Base-by-base conservation (phyloP, 140 eudicot genomes). In the Cichorium intybus region DNA sequence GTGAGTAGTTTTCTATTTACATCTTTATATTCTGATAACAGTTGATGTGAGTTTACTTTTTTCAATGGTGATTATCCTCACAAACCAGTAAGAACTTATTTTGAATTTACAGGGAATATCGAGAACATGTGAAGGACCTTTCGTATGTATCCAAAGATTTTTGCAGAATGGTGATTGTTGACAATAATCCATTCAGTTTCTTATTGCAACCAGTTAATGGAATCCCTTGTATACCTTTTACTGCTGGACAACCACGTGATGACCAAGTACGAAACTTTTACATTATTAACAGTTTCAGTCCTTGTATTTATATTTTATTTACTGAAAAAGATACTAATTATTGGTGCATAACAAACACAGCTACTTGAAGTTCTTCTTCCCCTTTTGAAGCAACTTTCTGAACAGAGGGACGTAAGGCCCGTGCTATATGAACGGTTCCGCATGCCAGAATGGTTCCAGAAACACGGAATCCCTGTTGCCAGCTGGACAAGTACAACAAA, bases 371-470 rank as follows among this genome's bases (percentile, higher is more conserved):
- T 89, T 46, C 83, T 94, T 22, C 99, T 94, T 66, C 99, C 99
- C 8, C 84, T 94, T 61, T 80, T 94, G 57, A 89, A 94, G 88
- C 90, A 86, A 35, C 95, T 94, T 31, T 89, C 97, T 23, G 80
- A 72, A 62, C 95, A 94, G 73, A 81, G 81, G 47, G 99, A 94
- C 21, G 95, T 94, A 29, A 72, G 99, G 69, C 95, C 94, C 10
- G 66, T 86, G 7, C 82, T 94, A 29, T 86, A 86, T 21, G 97
- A 94, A 53, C 80, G 80, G 29, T 94, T 94, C 75, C 95, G 74
- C 66, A 94, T 94, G 99, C 91, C 95, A 0, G 97, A 94, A 74
- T 94, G 99, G 99, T 94, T 94, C 75, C 88, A 86, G 52, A 89
- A 94, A 74, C 97, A 94, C 34, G 97, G 97, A 49, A 89, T 94